These are phyloP conservation scores for Sutorius eximius DNA, from an alignment of 1,284 basidiomycete species.

Conservation along the genomic window DNA sequence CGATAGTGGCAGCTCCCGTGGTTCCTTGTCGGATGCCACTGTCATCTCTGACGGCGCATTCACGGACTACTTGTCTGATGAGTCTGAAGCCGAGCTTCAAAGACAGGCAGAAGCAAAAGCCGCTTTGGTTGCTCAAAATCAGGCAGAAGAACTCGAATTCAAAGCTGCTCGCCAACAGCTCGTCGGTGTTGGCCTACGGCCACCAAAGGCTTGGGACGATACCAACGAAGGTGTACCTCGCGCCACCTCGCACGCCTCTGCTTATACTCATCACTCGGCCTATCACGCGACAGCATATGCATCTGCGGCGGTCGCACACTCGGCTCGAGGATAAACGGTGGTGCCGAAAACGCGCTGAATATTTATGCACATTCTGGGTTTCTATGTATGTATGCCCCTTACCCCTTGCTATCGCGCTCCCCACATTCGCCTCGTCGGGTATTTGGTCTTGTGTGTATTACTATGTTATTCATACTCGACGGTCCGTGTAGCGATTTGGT, in stretches of 20 bases:
- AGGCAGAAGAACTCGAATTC: conserved; percentile 77
- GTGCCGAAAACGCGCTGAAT: conserved; percentile 11
- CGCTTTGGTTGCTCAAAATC: conserved; percentile 70
- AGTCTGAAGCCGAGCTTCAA: conserved; percentile 80
- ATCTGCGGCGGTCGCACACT: conserved; percentile 30
- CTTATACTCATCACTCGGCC: conserved; percentile 30
- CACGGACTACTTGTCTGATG: conserved; percentile 81
- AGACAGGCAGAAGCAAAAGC: conserved; percentile 77
- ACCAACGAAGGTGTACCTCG: conserved; percentile 43
- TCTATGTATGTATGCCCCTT: conserved; percentile 27
- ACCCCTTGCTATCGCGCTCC: conserved; percentile 15
- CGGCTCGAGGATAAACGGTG: conserved; percentile 30
- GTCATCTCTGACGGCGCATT: conserved; percentile 80
- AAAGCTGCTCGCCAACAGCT: conserved; percentile 74
- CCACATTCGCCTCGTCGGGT: conserved; percentile 10
- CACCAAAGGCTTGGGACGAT: conserved; percentile 74
- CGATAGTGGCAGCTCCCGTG: conserved; percentile 56
- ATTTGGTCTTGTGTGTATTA: conserved; percentile 25
- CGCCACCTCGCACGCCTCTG: conserved; percentile 24
- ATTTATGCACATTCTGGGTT: conserved; percentile 23
- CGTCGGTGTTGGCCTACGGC: conserved; percentile 66
- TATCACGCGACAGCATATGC: conserved; percentile 31
- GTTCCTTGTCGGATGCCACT: conserved; percentile 65
- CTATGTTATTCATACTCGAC: conserved; percentile 9
- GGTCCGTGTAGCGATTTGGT: conserved; percentile 12